Conservation (phyloP, 306 rosid species). For the Cucumis cinereus region DNA sequence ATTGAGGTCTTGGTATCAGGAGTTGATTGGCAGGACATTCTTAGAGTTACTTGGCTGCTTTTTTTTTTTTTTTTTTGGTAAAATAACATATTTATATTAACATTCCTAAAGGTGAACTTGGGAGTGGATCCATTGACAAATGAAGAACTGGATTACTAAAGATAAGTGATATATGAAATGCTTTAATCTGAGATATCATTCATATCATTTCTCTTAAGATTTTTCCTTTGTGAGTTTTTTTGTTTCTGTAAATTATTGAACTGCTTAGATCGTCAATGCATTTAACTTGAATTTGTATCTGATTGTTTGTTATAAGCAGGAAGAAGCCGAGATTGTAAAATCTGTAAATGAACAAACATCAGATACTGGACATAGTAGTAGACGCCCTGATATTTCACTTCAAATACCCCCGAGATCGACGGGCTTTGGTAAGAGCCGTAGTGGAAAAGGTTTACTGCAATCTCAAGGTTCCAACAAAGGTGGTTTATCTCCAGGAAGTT, state of each 20-base stretch:
- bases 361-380: slow-evolving; percentile 30
- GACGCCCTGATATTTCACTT: slow-evolving; percentile 83
- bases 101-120: neutral
- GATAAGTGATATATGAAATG: neutral
- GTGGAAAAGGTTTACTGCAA: slow-evolving; percentile 52
- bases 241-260: neutral
- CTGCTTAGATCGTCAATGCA: neutral
- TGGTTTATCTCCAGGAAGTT: slow-evolving; percentile 38
- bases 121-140: neutral
- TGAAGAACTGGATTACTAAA: neutral
- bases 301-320: slow-evolving; percentile 27
- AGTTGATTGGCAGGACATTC: neutral
- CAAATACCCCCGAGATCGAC: slow-evolving; percentile 77
- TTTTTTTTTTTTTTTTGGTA: neutral
- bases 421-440: slow-evolving; percentile 41
- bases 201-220: neutral
- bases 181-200: neutral
- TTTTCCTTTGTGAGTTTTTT: neutral
- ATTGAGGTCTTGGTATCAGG: neutral
- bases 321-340: slow-evolving; percentile 12
- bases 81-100: neutral
- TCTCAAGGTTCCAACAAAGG: slow-evolving; percentile 60
- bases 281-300: neutral
- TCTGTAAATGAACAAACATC: slow-evolving; percentile 28
- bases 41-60: neutral